A percentile compares a stretch with the other conserved stretches of the same genome.
Evolutionary conservation across 177 flowering plant genomes (phyloP).

Genomic region (Vitis hybrid): DNA sequence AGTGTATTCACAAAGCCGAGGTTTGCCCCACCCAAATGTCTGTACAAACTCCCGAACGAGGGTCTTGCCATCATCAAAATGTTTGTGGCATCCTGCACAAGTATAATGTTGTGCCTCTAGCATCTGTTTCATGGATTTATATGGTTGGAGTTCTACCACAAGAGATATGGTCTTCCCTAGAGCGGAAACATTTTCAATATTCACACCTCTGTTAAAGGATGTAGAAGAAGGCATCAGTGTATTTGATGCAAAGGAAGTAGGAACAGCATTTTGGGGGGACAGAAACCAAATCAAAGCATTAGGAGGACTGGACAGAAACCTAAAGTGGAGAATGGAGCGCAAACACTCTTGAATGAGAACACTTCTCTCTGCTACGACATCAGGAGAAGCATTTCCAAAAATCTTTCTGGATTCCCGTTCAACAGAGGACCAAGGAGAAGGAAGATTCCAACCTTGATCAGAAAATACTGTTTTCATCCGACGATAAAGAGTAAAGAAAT

Average conservation of each 20-base stretch:
- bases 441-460: conserved; percentile 72
- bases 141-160: conserved; percentile 60
- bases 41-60: conserved; percentile 63
- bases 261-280: conserved; percentile 50
- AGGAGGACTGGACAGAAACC: conserved; percentile 39
- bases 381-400: conserved; percentile 89
- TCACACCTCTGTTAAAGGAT: conserved; percentile 16
- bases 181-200: conserved; percentile 26
- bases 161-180: conserved; percentile 85
- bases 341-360: conserved; percentile 87
- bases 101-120: conserved; percentile 76
- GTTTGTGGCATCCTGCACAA: conserved; percentile 90
- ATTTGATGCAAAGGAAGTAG: conserved; percentile 39
- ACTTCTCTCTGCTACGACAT: conserved; percentile 79
- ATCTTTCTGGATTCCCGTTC: conserved; percentile 83
- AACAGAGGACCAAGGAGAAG: conserved; percentile 76
- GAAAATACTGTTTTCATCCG: conserved; percentile 57
- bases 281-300: conserved; percentile 66
- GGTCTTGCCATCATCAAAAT: conserved; percentile 67
- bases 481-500: conserved; percentile 75
- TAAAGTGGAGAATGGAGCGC: conserved; percentile 54
- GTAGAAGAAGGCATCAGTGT: conserved; percentile 20
- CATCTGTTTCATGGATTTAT: conserved; percentile 67
- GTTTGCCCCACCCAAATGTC: conserved; percentile 91
- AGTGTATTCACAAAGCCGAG: conserved; percentile 91